A percentile compares a stretch with the other conserved stretches of the same genome.
Evolutionary conservation across 495 filamentous ascomycete species (phyloP).

Genomic region (Penicilliopsis zonata): DNA sequence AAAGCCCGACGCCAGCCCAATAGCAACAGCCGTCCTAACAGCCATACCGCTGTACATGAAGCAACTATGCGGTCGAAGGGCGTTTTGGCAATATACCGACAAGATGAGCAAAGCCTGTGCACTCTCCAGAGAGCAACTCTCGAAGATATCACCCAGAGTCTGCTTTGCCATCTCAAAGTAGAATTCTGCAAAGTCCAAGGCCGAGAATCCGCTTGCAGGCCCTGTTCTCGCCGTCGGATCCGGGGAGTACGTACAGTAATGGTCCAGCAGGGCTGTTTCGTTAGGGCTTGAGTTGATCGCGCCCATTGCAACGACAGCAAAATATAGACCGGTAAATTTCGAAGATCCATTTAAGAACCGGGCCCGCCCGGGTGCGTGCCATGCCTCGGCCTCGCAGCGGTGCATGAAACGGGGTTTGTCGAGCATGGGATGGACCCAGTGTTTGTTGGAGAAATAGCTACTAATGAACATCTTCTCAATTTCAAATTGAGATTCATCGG

Average conservation of each 20-base stretch:
- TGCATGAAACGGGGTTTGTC: slow-evolving; percentile 11
- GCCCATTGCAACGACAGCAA: slow-evolving; percentile 13
- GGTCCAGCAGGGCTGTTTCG: slow-evolving; percentile 10
- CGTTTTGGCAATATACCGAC: slow-evolving; percentile 14
- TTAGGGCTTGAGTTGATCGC: slow-evolving; percentile 14
- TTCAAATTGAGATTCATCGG: slow-evolving; percentile 8
- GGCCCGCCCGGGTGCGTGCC: slow-evolving; percentile 4
- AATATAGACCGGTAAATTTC: slow-evolving; percentile 12
- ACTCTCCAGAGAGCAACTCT: slow-evolving; percentile 13
- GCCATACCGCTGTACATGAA: slow-evolving; percentile 17
- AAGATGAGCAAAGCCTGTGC: slow-evolving; percentile 14
- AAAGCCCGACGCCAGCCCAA: slow-evolving; percentile 15
- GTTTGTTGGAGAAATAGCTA: slow-evolving; percentile 16
- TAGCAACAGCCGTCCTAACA: slow-evolving; percentile 13
- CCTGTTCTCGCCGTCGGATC: slow-evolving; percentile 1
- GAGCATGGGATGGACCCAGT: slow-evolving; percentile 15
- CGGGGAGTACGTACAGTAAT: slow-evolving; percentile 9
- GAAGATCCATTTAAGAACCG: slow-evolving; percentile 7
- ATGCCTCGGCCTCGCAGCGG: slow-evolving; percentile 12
- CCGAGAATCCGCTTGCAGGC: slow-evolving; percentile 3
- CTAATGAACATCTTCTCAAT: slow-evolving; percentile 17
- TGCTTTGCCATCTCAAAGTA: slow-evolving; percentile 13
- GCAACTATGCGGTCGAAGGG: slow-evolving; percentile 14
- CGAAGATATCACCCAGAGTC: slow-evolving; percentile 14
- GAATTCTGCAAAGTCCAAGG: slow-evolving; percentile 14